Evolutionary conservation across 306 rosid species (phyloP).

Genomic region (Potentilla sterilis): DNA sequence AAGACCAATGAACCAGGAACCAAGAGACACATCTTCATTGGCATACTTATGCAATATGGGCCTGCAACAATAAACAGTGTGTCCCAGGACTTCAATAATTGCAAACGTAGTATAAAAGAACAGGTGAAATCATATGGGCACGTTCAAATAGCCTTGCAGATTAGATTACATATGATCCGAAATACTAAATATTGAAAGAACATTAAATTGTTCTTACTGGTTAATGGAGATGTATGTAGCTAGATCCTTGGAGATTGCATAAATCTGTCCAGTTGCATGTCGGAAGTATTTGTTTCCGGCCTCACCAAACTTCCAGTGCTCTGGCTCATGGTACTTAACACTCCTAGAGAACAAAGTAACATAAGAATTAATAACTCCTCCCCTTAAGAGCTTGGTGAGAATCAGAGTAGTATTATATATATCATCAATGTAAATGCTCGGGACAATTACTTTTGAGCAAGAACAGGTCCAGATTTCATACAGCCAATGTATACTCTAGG

Average conservation of each 20-base stretch:
- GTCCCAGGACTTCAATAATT: constrained; percentile 11
- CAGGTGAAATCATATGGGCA: neutral
- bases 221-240: constrained; percentile 87
- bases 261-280: constrained; percentile 98
- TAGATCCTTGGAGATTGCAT: constrained; percentile 88
- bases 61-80: constrained; percentile 49
- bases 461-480: constrained; percentile 99
- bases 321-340: constrained; percentile 96
- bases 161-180: neutral
- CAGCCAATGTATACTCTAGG: constrained; percentile 97
- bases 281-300: constrained; percentile 94
- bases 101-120: neutral
- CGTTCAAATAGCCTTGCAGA: neutral
- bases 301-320: constrained; percentile 98
- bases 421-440: neutral
- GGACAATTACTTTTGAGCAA: constrained; percentile 67
- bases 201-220: constrained; percentile 49
- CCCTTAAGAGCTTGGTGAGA: neutral
- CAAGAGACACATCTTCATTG: constrained; percentile 98
- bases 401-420: neutral
- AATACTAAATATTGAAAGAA: neutral
- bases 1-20: constrained; percentile 95
- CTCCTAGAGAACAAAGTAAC: constrained; percentile 42
- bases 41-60: constrained; percentile 89
- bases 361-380: constrained; percentile 6